Evolutionary conservation across 2,329 filamentous ascomycete species (phyloP), one percentile per base, ranked within the genome.

Genomic region (Sporothrix phasma): DNA sequence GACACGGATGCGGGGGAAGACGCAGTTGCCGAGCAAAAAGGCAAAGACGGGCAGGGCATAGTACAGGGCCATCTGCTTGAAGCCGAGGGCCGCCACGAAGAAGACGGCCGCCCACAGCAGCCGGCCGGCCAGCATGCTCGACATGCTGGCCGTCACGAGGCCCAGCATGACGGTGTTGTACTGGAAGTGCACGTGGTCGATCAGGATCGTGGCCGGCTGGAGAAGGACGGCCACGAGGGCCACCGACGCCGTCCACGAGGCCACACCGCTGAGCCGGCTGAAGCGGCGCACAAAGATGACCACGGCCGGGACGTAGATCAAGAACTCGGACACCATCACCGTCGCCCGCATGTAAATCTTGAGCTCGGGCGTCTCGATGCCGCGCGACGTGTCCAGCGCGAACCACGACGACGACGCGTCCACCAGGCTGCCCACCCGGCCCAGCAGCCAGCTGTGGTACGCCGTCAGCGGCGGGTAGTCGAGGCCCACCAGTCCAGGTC

Each of bases 91-190:
- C 17, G 84, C 85, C 6, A 99, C 94, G 70, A 99, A 99, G 78
- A 96, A 96, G 65, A 96, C 84, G 67, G 90, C 92, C 29, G 90
- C 85, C 92, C 93, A 97, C 67, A 95, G 83, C 70, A 88, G 88
- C 58, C 92, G 84, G 3, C 90, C 90, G 3, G 92, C 91, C 60
- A 96, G 76, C 77, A 97, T 88, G 74, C 89, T 94, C 47, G 93
- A 94, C 78, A 97, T 86, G 70, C 88, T 90, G 0, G 91, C 91
- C 34, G 95, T 79, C 10, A 94, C 86, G 56, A 97, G 84, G 2
- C 95, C 94, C 17, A 99, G 85, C 94, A 99, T 99, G 60, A 99
- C 92, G 0, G 92, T 96, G 74, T 99, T 99, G 76, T 97, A 99
- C 76, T 99, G 94, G 74, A 99, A 99, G 73, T 88, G 94, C 6